Base-by-base conservation (phyloP, 2,329 filamentous ascomycete genomes). In the Hansfordia pulvinata region DNA sequence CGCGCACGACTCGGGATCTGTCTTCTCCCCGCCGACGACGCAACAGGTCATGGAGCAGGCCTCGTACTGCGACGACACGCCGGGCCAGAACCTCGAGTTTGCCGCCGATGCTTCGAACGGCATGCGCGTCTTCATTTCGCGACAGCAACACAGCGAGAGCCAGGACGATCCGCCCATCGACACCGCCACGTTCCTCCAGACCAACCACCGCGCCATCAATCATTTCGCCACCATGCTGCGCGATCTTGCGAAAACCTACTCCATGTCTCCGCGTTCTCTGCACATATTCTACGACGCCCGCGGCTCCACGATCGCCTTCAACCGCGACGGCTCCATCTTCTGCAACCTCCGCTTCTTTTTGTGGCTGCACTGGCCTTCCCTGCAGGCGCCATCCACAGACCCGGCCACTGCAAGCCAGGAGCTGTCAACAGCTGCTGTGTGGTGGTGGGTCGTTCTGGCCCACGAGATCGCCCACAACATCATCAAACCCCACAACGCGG, bases 391-490 rank as follows among this genome's bases (percentile, higher is more conserved):
- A 43, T 55, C 10, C 51, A 60, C 35, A 49, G 72, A 13, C 22
- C 38, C 27, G 13, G 44, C 25, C 14, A 35, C 12, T 48, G 49
- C 3, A 54, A 63, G 28, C 68, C 62, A 70, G 4, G 79, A 90
- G 33, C n/a, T n/a, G n/a, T n/a, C n/a, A n/a, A n/a, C n/a, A n/a
- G 82, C 82, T 3, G 60, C 73, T 30, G 69, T 78, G 2, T 93
- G 86, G 62, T 96, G 88, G 88, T 94, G 80, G 71, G 80, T 93
- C 36, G 85, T 90, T n/a, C 51, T 94, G 34, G 92, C 85, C 35
- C 90, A 98, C 49, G 92, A 98, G 56, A 56, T 98, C 50, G 86
- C 90, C 31, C 90, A 98, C 54, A 98, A 98, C 48, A 56, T 98
- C 29, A 83, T 93, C 7, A 55, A 58, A 19, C 66, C 73, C 35